A percentile compares a stretch with the other conserved stretches of the same genome.
Conservation (phyloP, 805 yeast species). For the Lachancea dasiensis region DNA sequence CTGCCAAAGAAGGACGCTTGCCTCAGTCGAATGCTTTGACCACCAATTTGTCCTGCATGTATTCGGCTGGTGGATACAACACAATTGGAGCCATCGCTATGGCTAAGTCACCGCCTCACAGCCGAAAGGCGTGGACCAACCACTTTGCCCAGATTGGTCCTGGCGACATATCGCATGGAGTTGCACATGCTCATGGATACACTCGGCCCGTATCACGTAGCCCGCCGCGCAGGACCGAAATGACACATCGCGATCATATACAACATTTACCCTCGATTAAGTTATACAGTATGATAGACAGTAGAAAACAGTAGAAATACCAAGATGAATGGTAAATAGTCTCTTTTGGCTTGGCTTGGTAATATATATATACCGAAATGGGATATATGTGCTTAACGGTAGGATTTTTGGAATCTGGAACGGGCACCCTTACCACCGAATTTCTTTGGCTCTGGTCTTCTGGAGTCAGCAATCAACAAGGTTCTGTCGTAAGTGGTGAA, state of each 20-base stretch:
- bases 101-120: too few relatives aligned
- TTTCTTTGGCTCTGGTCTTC: constrained; percentile 99
- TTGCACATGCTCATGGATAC: background rate
- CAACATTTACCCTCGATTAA: constrained; percentile 30
- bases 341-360: constrained; percentile 10
- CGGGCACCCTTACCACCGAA: constrained; percentile 99
- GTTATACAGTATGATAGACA: constrained; percentile 28
- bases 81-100: too few relatives aligned
- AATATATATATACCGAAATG: constrained; percentile 4
- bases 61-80: too few relatives aligned
- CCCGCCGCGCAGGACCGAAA: too few relatives aligned
- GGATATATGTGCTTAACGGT: constrained; percentile 81
- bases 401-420: constrained; percentile 99
- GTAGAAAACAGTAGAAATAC: constrained; percentile 15
- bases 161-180: too few relatives aligned
- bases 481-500: constrained; percentile 98
- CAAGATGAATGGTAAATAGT: constrained; percentile 8
- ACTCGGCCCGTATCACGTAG: background rate
- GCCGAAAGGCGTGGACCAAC: too few relatives aligned
- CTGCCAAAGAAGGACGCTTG: too few relatives aligned
- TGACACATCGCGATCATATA: background rate
- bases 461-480: constrained; percentile 97
- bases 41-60: too few relatives aligned
- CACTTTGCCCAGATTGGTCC: too few relatives aligned
- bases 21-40: too few relatives aligned